Base-by-base conservation (phyloP, 345 rosid species). In the Eucalyptus tenuipes region DNA sequence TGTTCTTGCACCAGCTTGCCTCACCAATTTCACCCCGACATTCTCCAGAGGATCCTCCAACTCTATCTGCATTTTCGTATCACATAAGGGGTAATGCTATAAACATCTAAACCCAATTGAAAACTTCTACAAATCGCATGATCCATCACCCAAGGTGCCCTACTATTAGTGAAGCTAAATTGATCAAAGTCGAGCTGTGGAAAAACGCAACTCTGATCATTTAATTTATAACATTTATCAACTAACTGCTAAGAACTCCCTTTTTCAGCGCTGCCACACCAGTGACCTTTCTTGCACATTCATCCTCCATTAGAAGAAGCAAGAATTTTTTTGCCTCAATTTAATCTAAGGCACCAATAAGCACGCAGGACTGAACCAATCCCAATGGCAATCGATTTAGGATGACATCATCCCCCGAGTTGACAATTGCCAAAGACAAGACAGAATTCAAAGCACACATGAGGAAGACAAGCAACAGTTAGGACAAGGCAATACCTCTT, bases 1-100 rank as follows among this genome's bases (percentile, higher is more conserved):
- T 88, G 99, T 97, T 91, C 93, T 97, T 37, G 99, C 98, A 89
- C 99, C 99, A 12, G 99, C 98, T 93, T 96, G 99, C 91, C 99
- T 96, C 92, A 96, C 97, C 94, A 97, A 91, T 91, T 96, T 97
- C 86, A 96, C 99, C 89, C 99, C 99, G 91, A 97, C 97, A 92
- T 97, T 96, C 94, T 96, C 99, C 90, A 97, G 81, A 6, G 99
- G 96, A 49, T 96, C 99, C 90, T 95, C 99, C 92, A 96, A 91
- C 88, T 95, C 99, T 93, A 97, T 96, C 99, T 96, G 91, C 84
- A 90, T 16, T 44, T 6, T 61, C 44, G 27, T 86, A 48, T 61
- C 31, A 68, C 40, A 11, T 9, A 22, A 45, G 85, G 64, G 64
- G 13, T 24, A 64, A 42, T 42, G 6, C 37, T 3, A 7, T 47